phyloP scores from a whole-genome alignment of 805 yeast genomes.

The Candida rishiriensis region DNA sequence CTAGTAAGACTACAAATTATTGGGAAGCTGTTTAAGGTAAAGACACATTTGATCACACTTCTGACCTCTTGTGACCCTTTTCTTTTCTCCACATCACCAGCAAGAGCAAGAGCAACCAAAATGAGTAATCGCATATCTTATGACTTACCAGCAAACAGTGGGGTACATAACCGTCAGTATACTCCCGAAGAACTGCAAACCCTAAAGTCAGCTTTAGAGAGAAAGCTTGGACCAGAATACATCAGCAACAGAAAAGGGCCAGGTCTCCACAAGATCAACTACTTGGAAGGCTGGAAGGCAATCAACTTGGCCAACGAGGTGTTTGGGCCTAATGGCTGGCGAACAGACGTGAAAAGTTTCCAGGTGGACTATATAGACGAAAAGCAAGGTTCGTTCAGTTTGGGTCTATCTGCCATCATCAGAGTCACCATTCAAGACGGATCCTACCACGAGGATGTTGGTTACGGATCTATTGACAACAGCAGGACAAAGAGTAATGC shows the following conservation, averaged over 20 bases:
- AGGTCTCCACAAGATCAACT: slow-evolving; percentile 63
- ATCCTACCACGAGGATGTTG: slow-evolving; percentile 72
- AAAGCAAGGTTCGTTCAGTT: slow-evolving; percentile 48
- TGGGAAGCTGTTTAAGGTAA: too few relatives aligned
- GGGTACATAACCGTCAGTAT: not conserved
- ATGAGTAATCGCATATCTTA: too few relatives aligned
- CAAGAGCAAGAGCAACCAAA: too few relatives aligned
- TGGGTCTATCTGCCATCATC: slow-evolving; percentile 70
- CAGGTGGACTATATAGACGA: slow-evolving; percentile 71
- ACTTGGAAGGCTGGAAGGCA: slow-evolving; percentile 82
- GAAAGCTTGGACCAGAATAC: slow-evolving; percentile 68
- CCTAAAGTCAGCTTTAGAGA: slow-evolving; percentile 28
- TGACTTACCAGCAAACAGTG: too few relatives aligned
- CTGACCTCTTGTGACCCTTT: too few relatives aligned
- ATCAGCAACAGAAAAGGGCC: slow-evolving; percentile 74
- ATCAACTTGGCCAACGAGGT: slow-evolving; percentile 74
- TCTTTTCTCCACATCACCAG: too few relatives aligned
- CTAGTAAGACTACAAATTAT: too few relatives aligned
- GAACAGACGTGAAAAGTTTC: slow-evolving; percentile 60
- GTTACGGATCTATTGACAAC: slow-evolving; percentile 70
- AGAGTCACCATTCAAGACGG: slow-evolving; percentile 77
- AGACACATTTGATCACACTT: too few relatives aligned
- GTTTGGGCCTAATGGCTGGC: slow-evolving; percentile 84
- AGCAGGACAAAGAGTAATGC: slow-evolving; percentile 69
- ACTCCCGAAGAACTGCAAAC: slow-evolving; percentile 22